Percentiles rank a stretch among this genome's conserved stretches.
Evolutionary conservation across 1,284 basidiomycete species (phyloP).

Genomic region (Hypsizygus ulmarius): DNA sequence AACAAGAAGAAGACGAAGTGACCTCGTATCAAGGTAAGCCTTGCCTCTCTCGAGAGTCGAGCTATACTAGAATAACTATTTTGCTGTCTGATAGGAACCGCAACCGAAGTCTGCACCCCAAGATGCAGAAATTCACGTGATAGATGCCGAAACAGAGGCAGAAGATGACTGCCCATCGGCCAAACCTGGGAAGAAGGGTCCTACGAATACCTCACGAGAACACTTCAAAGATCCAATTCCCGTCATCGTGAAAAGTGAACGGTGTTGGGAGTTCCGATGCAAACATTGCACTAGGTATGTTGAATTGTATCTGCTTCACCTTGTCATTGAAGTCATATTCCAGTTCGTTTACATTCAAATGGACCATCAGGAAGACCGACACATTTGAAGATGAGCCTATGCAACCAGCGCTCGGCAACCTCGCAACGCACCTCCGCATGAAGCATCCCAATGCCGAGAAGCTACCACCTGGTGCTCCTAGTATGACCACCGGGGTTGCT

Average conservation of each 20-base stretch:
- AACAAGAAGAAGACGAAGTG: constrained; percentile 1
- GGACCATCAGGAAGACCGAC: background rate
- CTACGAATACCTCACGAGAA: background rate
- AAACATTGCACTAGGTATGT: constrained; percentile 4
- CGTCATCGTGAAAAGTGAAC: background rate
- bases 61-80: too few relatives aligned
- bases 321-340: too few relatives aligned
- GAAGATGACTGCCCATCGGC: background rate
- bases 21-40: background rate
- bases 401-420: constrained; percentile 1
- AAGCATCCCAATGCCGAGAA: background rate
- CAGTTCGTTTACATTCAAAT: background rate
- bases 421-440: background rate
- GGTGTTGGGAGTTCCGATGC: constrained; percentile 1
- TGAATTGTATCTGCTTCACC: background rate
- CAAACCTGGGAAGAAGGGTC: background rate
- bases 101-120: too few relatives aligned
- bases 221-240: constrained; percentile 1
- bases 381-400: constrained; percentile 3
- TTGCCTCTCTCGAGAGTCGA: background rate
- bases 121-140: background rate
- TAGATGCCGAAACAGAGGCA: background rate
- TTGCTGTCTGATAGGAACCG: too few relatives aligned
- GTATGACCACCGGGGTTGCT: background rate
- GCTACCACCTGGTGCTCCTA: background rate